Conservation (phyloP, 176 grass and related monocot species). For the Elymus sibiricus region DNA sequence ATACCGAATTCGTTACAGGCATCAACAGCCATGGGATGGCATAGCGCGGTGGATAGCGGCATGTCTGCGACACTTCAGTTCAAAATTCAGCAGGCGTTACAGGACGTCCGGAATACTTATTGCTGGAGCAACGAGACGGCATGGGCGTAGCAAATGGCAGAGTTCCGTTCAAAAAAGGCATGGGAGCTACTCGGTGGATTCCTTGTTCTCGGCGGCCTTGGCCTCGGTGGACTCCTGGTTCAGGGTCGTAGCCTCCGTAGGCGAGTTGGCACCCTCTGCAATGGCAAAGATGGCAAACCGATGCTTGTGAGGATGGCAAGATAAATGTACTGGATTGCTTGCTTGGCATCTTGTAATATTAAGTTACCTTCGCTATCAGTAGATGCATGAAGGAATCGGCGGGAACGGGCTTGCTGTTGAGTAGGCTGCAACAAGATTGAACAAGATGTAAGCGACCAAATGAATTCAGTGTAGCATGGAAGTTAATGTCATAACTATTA, state of each 20-base stretch:
- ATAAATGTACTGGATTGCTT: neutral
- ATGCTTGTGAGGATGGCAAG: neutral
- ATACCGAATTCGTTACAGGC: neutral
- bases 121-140: neutral
- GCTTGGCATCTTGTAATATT: neutral
- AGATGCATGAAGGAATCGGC: conserved; percentile 51
- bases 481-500: neutral
- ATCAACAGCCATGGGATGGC: neutral
- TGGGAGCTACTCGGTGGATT: neutral
- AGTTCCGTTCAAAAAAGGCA: neutral
- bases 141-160: neutral
- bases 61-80: neutral
- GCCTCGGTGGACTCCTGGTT: conserved; percentile 25
- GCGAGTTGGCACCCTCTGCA: conserved; percentile 43
- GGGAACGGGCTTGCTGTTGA: conserved; percentile 58
- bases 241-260: conserved; percentile 35
- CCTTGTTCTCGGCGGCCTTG: conserved; percentile 27
- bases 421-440: conserved; percentile 47
- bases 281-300: neutral
- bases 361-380: conserved; percentile 65
- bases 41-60: neutral
- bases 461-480: neutral
- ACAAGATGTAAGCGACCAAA: conserved; percentile 11
- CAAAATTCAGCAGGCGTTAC: conserved; percentile 13
- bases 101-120: neutral